Evolutionary conservation across 129 eudicot species (phyloP).

Genomic region (Flaveria trinervia): DNA sequence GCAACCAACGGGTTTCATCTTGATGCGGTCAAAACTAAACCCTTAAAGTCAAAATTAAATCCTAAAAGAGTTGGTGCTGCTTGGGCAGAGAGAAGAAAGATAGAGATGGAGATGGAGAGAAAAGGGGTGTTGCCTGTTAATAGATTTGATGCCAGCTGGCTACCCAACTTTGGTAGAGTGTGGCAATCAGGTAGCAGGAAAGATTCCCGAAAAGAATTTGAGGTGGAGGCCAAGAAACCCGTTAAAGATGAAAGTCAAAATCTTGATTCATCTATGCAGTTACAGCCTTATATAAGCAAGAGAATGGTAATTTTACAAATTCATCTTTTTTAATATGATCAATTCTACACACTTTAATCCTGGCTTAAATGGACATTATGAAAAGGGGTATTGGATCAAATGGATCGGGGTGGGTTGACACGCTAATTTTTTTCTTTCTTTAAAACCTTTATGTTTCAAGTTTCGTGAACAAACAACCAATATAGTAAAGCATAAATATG

Average conservation of each 20-base stretch:
- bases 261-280: conserved; percentile 41
- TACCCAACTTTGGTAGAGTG: conserved; percentile 92
- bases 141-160: conserved; percentile 74
- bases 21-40: conserved; percentile 21
- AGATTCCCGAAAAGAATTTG: conserved; percentile 84
- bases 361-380: neutral
- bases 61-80: conserved; percentile 98
- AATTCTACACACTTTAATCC: neutral
- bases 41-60: conserved; percentile 62
- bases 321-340: neutral
- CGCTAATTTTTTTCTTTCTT: neutral
- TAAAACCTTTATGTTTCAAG: neutral
- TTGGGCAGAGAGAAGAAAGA: conserved; percentile 94
- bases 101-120: conserved; percentile 84
- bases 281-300: conserved; percentile 94
- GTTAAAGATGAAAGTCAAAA: conserved; percentile 40
- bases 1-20: conserved; percentile 31
- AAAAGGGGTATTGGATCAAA: neutral
- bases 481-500: neutral
- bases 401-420: neutral
- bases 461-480: neutral
- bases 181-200: conserved; percentile 97
- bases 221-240: conserved; percentile 43
- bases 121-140: conserved; percentile 53
- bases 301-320: conserved; percentile 56